Evolutionary conservation across 176 grass and related monocot genomes (phyloP), one percentile per base, ranked within the genome.

Genomic region (Oryza glaberrima): DNA sequence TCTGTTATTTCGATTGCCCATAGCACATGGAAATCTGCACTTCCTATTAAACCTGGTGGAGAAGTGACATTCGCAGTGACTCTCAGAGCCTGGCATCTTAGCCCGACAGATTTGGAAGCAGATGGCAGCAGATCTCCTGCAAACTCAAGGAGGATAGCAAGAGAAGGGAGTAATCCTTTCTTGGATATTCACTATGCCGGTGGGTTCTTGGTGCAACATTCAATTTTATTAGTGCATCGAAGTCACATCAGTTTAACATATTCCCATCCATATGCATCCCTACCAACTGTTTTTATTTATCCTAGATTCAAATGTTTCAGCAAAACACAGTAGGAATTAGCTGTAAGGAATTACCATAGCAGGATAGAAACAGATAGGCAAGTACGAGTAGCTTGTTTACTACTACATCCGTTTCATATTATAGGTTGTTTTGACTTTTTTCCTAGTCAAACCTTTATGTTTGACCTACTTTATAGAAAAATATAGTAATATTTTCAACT

Each of bases 161-260:
- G 88, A 79, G 96, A 94, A 89, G 94, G 94, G 87, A 92, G 78
- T 56, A 99, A 88, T 54, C 97, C 97, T 7, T 91, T 92, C 36
- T 85, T 99, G 88, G 90, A 92, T 86, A 93, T 99, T 84, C 92
- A 96, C 79, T 99, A 99, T 85, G 91, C 97, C 38, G 97, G 97
- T 99, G 83, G 69, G 88, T 89, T 28, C 64, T 73, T 77, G 73
- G 74, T 89, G 63, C 52, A 30, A 56, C 54, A 51, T 70, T 86
- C n/a, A 34, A 14, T 71, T 38, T 72, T 67, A 49, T 89, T n/a
- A 3, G 17, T 46, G 15, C 72, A 38, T 87, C 26, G 76, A 60
- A 74, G 44, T 64, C 61, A 71, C 66, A 28, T 26, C 66, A 40
- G 38, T 54, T 58, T 48, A 81, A 71, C 66, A 60, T 71, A 14